Percentiles rank a stretch among this genome's conserved stretches.
Conservation (phyloP, 768 basidiomycete species). For the Boletus barrowsii region DNA sequence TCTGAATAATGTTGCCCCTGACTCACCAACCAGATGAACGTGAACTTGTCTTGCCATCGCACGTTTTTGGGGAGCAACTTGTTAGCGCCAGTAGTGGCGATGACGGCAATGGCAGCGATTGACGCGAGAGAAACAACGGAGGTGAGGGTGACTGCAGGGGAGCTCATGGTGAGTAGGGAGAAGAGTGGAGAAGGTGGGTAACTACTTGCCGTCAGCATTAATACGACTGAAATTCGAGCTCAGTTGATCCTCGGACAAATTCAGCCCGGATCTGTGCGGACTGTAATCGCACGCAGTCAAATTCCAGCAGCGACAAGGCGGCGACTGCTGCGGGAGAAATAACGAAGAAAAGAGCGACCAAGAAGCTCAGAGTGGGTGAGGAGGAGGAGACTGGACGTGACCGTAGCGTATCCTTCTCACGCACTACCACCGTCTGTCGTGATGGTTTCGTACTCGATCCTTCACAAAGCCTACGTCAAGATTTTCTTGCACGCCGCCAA, state of each 20-base stretch:
- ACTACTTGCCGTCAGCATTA: too few relatives aligned
- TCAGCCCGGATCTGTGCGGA: too few relatives aligned
- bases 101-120: conserved; percentile 47
- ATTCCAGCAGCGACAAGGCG: too few relatives aligned
- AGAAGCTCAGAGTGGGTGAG: too few relatives aligned
- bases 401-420: neutral
- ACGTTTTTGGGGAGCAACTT: conserved; percentile 61
- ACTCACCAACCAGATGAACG: conserved; percentile 78
- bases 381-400: too few relatives aligned
- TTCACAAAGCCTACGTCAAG: conserved; percentile 65
- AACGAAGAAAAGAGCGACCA: too few relatives aligned
- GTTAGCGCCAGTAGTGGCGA: conserved; percentile 54
- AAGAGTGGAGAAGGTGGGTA: neutral
- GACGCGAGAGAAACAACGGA: conserved; percentile 64
- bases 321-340: too few relatives aligned
- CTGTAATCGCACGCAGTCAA: too few relatives aligned
- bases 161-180: conserved; percentile 15
- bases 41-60: conserved; percentile 59
- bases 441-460: conserved; percentile 49
- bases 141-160: conserved; percentile 44
- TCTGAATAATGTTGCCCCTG: too few relatives aligned
- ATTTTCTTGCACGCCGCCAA: conserved; percentile 78
- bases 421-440: neutral
- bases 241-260: too few relatives aligned
- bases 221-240: too few relatives aligned